phyloP scores from a whole-genome alignment of 352 stramenopile genomes.

The Globisporangium polare region DNA sequence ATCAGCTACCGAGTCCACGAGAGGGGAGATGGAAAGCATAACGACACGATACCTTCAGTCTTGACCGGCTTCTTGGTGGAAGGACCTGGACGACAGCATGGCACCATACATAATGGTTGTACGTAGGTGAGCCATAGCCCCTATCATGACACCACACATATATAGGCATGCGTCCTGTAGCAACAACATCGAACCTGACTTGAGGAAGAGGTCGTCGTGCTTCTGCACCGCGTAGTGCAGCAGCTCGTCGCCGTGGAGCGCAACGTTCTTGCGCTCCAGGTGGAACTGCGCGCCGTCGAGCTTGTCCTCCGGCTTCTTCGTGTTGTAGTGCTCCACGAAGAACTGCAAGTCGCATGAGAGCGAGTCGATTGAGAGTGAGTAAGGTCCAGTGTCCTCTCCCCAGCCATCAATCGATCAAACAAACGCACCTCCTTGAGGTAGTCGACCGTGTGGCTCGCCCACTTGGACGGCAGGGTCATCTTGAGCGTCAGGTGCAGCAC shows the following conservation, averaged over 20 bases:
- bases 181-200: constrained; percentile 25
- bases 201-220: constrained; percentile 86
- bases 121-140: no score
- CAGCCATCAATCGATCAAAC: not conserved
- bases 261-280: constrained; percentile 61
- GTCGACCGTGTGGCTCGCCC: constrained; percentile 73
- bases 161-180: not conserved
- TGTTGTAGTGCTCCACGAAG: constrained; percentile 90
- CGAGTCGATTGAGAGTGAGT: not conserved
- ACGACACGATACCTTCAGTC: constrained; percentile 21
- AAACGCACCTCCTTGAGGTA: constrained; percentile 61
- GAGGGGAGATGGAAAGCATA: not conserved
- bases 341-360: constrained; percentile 38
- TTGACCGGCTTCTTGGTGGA: constrained; percentile 56
- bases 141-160: not conserved
- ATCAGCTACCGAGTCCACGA: constrained; percentile 4
- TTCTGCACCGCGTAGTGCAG: constrained; percentile 79
- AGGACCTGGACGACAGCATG: constrained; percentile 19
- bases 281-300: constrained; percentile 53
- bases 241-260: constrained; percentile 70
- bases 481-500: constrained; percentile 74
- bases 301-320: constrained; percentile 73
- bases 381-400: not conserved
- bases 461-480: constrained; percentile 87
- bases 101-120: not conserved